phyloP scores from a whole-genome alignment of 108 stramenopile species.

The Stephanodiscus triporus region DNA sequence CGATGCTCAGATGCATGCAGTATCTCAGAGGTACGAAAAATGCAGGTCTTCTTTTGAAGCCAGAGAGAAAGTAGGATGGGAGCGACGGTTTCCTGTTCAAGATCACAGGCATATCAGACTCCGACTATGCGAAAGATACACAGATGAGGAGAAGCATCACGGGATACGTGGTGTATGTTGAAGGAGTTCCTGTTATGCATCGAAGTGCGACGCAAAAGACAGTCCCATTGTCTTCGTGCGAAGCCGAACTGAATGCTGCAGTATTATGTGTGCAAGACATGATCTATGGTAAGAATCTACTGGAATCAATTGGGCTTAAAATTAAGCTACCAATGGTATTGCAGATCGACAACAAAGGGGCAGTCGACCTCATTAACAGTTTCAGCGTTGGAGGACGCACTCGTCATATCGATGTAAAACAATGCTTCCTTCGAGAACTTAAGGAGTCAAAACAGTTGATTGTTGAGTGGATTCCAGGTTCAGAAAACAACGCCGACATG shows the following conservation, averaged over 20 bases:
- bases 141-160: constrained; percentile 24
- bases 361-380: constrained; percentile 29
- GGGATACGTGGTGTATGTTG: constrained; percentile 6
- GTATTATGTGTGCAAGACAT: constrained; percentile 47
- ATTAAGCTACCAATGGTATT: constrained; percentile 45
- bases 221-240: constrained; percentile 45
- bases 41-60: constrained; percentile 18
- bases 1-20: constrained; percentile 15
- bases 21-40: not conserved
- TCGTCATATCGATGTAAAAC: constrained; percentile 28
- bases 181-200: constrained; percentile 22
- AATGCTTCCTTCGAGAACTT: constrained; percentile 28
- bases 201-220: constrained; percentile 38
- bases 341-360: constrained; percentile 43
- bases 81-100: not conserved
- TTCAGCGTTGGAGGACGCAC: constrained; percentile 45
- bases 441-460: no score
- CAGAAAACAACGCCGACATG: constrained; percentile 15
- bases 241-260: constrained; percentile 46
- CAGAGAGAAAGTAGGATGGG: constrained; percentile 32
- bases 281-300: constrained; percentile 9
- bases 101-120: constrained; percentile 18
- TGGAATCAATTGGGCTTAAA: constrained; percentile 22
- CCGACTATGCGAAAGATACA: constrained; percentile 21
- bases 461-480: constrained; percentile 3